These are phyloP conservation scores for Lentinula boryana DNA, from an alignment of 768 basidiomycete genomes.

Conservation along the genomic window DNA sequence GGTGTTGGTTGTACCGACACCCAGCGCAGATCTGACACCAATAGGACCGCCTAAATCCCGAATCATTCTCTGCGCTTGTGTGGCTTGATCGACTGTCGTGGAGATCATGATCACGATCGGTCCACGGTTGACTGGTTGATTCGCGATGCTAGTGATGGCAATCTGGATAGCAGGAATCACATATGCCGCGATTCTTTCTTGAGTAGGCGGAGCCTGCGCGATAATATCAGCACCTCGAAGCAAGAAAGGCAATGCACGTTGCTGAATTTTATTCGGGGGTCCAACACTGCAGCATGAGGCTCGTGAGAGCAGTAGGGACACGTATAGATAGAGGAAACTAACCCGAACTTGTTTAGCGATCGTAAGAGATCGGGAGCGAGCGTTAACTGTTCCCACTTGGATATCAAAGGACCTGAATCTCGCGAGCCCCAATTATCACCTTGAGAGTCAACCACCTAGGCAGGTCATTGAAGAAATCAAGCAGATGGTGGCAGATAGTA, in stretches of 20 bases:
- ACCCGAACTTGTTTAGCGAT: slow-evolving; percentile 93
- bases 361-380: slow-evolving; percentile 83
- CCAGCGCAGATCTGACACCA: slow-evolving; percentile 85
- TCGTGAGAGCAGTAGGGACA: slow-evolving; percentile 1
- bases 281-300: slow-evolving; percentile 58
- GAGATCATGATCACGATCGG: slow-evolving; percentile 92
- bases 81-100: slow-evolving; percentile 97
- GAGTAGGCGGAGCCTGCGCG: slow-evolving; percentile 97
- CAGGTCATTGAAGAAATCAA: slow-evolving; percentile 11
- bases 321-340: slow-evolving; percentile 22
- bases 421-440: slow-evolving; percentile 56
- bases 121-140: slow-evolving; percentile 60
- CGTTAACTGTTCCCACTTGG: slow-evolving; percentile 94
- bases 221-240: slow-evolving; percentile 94
- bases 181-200: slow-evolving; percentile 97
- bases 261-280: slow-evolving; percentile 98
- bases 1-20: slow-evolving; percentile 68
- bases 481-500: slow-evolving; percentile 3
- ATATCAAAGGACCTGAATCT: slow-evolving; percentile 74
- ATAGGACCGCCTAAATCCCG: slow-evolving; percentile 91
- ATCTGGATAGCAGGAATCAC: slow-evolving; percentile 87
- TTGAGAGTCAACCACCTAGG: slow-evolving; percentile 50
- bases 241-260: slow-evolving; percentile 92
- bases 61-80: slow-evolving; percentile 93
- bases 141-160: slow-evolving; percentile 58